Evolutionary conservation across 495 filamentous ascomycete genomes (phyloP), one percentile per base, ranked within the genome.

Genomic region (Aspergillus olivimuriae): DNA sequence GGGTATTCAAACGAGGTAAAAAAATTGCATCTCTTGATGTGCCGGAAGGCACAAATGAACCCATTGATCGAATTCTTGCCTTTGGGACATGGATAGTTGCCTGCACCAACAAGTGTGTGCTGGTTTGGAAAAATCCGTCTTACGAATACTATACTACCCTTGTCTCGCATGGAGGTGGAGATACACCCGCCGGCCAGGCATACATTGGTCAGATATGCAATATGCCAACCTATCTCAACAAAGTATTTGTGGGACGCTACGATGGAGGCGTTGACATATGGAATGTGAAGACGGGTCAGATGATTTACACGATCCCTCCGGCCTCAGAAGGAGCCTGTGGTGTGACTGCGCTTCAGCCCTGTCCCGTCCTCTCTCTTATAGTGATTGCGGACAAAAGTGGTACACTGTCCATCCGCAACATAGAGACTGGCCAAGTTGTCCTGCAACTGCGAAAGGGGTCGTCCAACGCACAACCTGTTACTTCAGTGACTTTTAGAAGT

Each of bases 181-280:
- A 40, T 63, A 73, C 47, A 1, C 34, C 61, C 15, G 71, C 65
- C 12, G 74, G 70, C 41, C 75, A 72, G 46, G 68, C 82, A 47
- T 74, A 92, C 17, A 86, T 83, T 0, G 83, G 85, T 6, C 73
- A 80, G 23, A 73, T 94, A 35, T 80, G 74, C 57, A 90, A 76
- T 55, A 85, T 95, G 83, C 87, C 89, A 11, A 95, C 91, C 1
- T 97, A 84, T 62, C 66, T 97, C 18, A 99, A 97, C 71, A 99
- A 99, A 64, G 73, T 99, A 21, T 86, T 97, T 42, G 83, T 85
- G 24, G 92, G 88, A 4, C 80, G 87, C 46, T 73, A 71, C 45
- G 88, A 96, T 57, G 92, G 94, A n/a, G 80, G 76, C 59, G 78
- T 96, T 15, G 91, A 97, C 57, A 90, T 99, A 41, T 97, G 94